Conservation (phyloP, 495 filamentous ascomycete genomes). For the Lineolata rhizophorae region DNA sequence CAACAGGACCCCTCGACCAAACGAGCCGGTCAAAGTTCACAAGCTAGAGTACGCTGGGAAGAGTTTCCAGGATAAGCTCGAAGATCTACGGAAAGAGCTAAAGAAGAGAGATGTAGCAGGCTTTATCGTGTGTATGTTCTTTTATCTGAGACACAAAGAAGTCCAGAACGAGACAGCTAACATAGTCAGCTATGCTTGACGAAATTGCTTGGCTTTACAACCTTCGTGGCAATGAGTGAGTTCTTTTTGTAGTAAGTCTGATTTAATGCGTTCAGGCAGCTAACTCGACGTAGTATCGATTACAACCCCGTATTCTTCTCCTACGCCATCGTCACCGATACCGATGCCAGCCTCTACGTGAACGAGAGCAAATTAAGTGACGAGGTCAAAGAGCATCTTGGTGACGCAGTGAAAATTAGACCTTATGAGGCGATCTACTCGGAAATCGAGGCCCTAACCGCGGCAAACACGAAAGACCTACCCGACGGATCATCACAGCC, state of each 20-base stretch:
- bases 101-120: slow-evolving; percentile 77
- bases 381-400: slow-evolving; percentile 49
- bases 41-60: slow-evolving; percentile 62
- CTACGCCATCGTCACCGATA: slow-evolving; percentile 73
- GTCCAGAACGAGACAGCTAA: not conserved
- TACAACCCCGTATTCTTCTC: slow-evolving; percentile 99
- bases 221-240: slow-evolving; percentile 74
- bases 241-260: slow-evolving; percentile 3
- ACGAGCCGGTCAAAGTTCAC: slow-evolving; percentile 50
- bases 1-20: slow-evolving; percentile 49
- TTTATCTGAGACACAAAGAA: slow-evolving; percentile 24
- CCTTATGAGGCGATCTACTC: slow-evolving; percentile 72
- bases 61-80: slow-evolving; percentile 59
- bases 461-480: slow-evolving; percentile 9
- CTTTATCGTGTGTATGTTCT: slow-evolving; percentile 53
- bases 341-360: slow-evolving; percentile 64
- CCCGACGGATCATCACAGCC: slow-evolving; percentile 15
- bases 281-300: no score
- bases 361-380: slow-evolving; percentile 53
- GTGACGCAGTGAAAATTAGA: slow-evolving; percentile 47
- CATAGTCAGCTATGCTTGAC: slow-evolving; percentile 67
- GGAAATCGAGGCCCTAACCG: slow-evolving; percentile 42
- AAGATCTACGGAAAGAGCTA: slow-evolving; percentile 72
- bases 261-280: slow-evolving; percentile 23
- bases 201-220: slow-evolving; percentile 98